Evolutionary conservation across 352 stramenopile species (phyloP).

Genomic region (Stramenopiles sp.): DNA sequence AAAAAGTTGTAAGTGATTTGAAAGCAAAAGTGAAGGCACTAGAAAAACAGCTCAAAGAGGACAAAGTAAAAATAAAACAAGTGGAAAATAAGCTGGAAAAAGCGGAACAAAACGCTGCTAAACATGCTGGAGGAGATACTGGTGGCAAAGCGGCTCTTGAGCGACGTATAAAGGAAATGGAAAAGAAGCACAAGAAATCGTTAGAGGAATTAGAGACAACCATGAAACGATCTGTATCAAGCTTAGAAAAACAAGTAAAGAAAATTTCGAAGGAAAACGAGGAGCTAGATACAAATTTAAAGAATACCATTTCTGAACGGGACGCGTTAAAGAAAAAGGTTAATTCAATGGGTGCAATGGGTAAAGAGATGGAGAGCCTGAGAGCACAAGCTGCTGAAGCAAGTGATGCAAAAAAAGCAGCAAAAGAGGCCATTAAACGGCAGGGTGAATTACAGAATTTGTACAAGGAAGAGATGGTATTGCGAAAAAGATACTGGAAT

Average conservation of each 20-base stretch:
- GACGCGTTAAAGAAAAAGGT: background rate
- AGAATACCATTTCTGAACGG: background rate
- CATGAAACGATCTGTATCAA: background rate
- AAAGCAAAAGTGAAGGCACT: background rate
- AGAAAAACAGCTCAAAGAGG: background rate
- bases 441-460: conserved; percentile 2
- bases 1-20: background rate
- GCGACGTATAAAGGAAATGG: background rate
- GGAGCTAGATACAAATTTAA: background rate
- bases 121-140: background rate
- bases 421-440: background rate
- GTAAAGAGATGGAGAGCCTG: background rate
- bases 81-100: background rate
- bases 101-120: background rate
- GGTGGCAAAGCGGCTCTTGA: background rate
- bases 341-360: background rate
- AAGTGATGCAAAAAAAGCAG: conserved; percentile 72
- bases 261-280: conserved; percentile 6
- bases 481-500: conserved; percentile 64
- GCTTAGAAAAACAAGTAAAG: background rate
- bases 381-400: conserved; percentile 28
- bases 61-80: background rate
- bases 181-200: background rate
- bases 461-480: conserved; percentile 8
- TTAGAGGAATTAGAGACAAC: background rate